Base-by-base conservation (phyloP, 1,284 basidiomycete species). In the Naganishia cerealis region DNA sequence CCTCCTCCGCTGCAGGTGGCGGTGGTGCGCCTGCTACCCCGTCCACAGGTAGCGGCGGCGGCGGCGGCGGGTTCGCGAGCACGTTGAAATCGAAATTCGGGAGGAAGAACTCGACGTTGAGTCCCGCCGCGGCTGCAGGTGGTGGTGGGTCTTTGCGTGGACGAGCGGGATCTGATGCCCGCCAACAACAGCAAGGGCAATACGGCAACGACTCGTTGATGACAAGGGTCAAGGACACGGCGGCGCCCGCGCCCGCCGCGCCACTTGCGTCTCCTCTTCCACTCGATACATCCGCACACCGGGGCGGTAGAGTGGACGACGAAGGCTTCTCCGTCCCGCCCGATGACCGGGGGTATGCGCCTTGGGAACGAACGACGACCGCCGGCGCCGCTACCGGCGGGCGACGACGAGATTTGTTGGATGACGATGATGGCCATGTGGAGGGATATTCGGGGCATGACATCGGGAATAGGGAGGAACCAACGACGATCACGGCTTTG, bases 271-370 rank as follows among this genome's bases (percentile, higher is more conserved):
- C 46, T n/a, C 46, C 46, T 24, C n/a, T 50, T 24, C 46, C 46
- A 8, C 10, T 50, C 46, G 46, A 50, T 8, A n/a, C 46, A 24
- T 24, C 46, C 9, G 9, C 24, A 1, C 38, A 48, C 24, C 39
- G 26, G 10, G n/a, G 65, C 57, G 74, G 71, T 59, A 72, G 69
- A 0, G 82, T 85, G 16, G 84, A 85, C 59, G 75, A 76, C 0
- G 83, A 85, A 58, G 84, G 84, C 7, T 85, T 79, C 78, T 82
- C 82, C 12, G 81, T 85, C 12, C 82, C 84, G 16, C 84, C 84
- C 0, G 76, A 80, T 0, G 81, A 82, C 57, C 77, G 82, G 54
- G 83, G 83, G 71, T 76, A 81, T 57, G 80, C 76, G 68, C 80
- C 80, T 1, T 84, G 81, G 83, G 82, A 81, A 48, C 76, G 80